phyloP scores from a whole-genome alignment of 768 basidiomycete genomes.

The Lenzites betulinus region DNA sequence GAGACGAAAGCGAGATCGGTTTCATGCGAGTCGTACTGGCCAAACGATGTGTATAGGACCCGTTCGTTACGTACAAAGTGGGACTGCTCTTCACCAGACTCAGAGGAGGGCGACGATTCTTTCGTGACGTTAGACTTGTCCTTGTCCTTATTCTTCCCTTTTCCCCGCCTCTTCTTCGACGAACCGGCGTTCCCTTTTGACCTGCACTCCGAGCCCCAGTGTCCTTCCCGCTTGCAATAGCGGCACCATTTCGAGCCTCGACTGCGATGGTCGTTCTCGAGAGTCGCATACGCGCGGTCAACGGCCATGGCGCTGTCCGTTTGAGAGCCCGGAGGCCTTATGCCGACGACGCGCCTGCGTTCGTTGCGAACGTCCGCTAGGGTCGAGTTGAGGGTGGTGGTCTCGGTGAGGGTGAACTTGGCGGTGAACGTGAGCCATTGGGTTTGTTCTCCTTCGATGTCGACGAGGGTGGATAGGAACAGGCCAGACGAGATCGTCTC shows the following conservation, averaged over 20 bases:
- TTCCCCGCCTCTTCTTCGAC: not conserved
- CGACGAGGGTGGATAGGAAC: conserved; percentile 2
- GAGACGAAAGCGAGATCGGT: not conserved
- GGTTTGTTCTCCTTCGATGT: not conserved
- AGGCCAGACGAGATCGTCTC: not conserved
- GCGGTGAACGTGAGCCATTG: not conserved
- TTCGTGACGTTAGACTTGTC: not conserved
- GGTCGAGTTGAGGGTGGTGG: not conserved
- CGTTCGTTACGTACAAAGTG: conserved; percentile 1
- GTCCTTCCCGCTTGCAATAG: not conserved
- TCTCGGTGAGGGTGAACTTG: not conserved
- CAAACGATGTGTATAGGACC: not conserved
- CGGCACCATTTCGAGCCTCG: conserved; percentile 1
- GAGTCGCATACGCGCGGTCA: not conserved
- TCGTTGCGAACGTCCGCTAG: conserved; percentile 8
- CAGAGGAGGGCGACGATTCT: not conserved
- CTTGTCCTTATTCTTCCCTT: not conserved
- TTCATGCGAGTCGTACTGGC: not conserved
- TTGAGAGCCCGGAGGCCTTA: not conserved
- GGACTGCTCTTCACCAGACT: not conserved
- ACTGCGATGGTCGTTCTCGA: not conserved
- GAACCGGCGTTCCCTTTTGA: not conserved
- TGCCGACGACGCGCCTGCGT: conserved; percentile 1
- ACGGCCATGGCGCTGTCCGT: not conserved
- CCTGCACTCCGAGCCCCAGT: not conserved